A percentile compares a stretch with the other conserved stretches of the same genome.
Conservation (phyloP, 306 rosid species). For the Quercus ilex region DNA sequence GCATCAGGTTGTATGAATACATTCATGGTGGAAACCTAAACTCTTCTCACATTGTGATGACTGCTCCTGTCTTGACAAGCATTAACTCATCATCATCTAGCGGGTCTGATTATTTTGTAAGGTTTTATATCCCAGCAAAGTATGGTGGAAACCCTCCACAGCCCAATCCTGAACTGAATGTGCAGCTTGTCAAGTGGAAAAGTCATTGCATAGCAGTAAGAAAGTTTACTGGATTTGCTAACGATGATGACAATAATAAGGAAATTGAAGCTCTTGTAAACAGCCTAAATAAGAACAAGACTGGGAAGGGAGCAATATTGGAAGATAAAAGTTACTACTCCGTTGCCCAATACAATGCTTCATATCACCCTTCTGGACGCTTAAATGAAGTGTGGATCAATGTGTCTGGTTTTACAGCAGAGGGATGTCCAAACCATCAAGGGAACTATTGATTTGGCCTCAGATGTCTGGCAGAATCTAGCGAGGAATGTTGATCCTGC, state of each 20-base stretch:
- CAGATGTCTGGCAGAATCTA: neutral
- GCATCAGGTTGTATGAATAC: conserved; percentile 67
- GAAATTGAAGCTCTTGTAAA: conserved; percentile 48
- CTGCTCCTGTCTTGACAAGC: conserved; percentile 68
- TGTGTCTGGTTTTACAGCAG: conserved; percentile 32
- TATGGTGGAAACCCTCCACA: conserved; percentile 43
- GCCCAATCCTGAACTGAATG: conserved; percentile 51
- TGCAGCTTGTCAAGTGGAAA: conserved; percentile 51
- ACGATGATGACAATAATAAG: conserved; percentile 42
- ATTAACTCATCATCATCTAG: conserved; percentile 19
- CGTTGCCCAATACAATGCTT: conserved; percentile 73
- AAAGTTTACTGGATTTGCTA: conserved; percentile 65
- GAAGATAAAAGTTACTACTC: conserved; percentile 36
- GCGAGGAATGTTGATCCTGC: too few species aligned
- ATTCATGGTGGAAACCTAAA: conserved; percentile 60
- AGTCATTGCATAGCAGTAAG: conserved; percentile 59
- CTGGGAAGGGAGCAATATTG: conserved; percentile 6
- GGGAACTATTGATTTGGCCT: neutral
- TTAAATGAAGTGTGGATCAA: conserved; percentile 73
- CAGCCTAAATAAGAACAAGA: conserved; percentile 35
- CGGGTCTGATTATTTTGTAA: conserved; percentile 34
- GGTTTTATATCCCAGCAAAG: conserved; percentile 34
- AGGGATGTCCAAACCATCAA: conserved; percentile 24
- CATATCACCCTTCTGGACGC: conserved; percentile 30
- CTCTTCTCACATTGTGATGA: conserved; percentile 36